Percentiles rank a stretch among this genome's conserved stretches.
phyloP scores from a whole-genome alignment of 306 rosid species.

The Pterocarpus santalinus region DNA sequence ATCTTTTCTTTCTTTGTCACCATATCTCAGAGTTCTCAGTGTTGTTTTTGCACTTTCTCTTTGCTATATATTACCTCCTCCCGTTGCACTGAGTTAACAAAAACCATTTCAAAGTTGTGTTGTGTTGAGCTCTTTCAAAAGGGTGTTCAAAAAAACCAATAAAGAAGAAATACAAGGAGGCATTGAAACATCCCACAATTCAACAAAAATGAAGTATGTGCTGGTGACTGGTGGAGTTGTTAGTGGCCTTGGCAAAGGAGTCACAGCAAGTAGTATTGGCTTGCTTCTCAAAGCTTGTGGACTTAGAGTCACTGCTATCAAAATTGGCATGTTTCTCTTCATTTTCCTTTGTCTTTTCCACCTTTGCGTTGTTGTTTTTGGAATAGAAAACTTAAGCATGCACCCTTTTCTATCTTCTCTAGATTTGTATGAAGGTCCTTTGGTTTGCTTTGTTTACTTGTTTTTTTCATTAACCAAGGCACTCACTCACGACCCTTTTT shows the following conservation, averaged over 20 bases:
- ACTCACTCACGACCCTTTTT: background rate
- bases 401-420: slow-evolving; percentile 29
- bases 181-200: background rate
- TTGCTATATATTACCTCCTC: background rate
- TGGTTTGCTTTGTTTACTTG: too few relatives aligned
- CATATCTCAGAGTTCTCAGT: too few relatives aligned
- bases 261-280: slow-evolving; percentile 96
- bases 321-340: slow-evolving; percentile 70
- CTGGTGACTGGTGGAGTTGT: slow-evolving; percentile 95
- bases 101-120: too few relatives aligned
- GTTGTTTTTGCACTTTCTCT: background rate
- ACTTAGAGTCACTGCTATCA: slow-evolving; percentile 86
- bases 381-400: slow-evolving; percentile 11
- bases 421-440: background rate
- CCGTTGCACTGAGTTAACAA: too few relatives aligned
- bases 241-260: slow-evolving; percentile 96
- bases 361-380: background rate
- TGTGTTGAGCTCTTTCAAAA: background rate
- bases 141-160: background rate
- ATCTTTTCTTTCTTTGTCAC: background rate
- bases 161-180: background rate
- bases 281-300: slow-evolving; percentile 94
- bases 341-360: background rate
- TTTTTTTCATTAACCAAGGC: too few relatives aligned
- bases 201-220: slow-evolving; percentile 77